Base-by-base conservation (phyloP, 306 rosid species). In the Begonia fuchsioides region DNA sequence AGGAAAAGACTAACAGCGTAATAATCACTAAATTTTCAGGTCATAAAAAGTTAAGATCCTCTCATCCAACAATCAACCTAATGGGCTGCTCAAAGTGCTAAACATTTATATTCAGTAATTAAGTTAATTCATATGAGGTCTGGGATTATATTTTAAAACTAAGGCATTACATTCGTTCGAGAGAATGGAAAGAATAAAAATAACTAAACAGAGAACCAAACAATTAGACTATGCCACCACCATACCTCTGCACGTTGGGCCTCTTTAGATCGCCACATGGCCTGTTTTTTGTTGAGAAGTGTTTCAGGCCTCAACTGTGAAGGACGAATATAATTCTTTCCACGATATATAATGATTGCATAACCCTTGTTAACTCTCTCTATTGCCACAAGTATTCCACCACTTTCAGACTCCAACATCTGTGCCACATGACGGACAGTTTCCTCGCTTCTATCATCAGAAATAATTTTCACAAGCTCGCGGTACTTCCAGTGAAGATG, bases 401-500 rank as follows among this genome's bases (percentile, higher is more conserved):
- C 97, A 60, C 95, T 88, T 70, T 84, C 97, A 46, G 80, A 70
- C 75, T 84, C 97, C 63, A 88, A 74, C 64, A 76, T 80, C 52
- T 32, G 74, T 51, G 93, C 97, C 51, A 69, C 68, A 66, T 74
- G 73, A 44, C 72, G 72, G 53, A 65, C 90, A 65, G 52, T 56
- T 64, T 68, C 72, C 54, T 58, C 53, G 72, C 53, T 81, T 60
- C 59, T 59, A 49, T 56, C 71, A 38, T 64, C 70, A 62, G 75
- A 67, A 44, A 88, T 66, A 61, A 88, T 68, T 82, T 88, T 88
- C 64, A 84, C 84, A 9, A 88, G 95, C 65, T 88, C 97, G 70
- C 95, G 83, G 59, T 88, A 88, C 67, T 88, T 88, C 97, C 95
- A 88, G 68, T 88, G 97, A 55, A 88, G 97, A 64, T 88, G 95